Evolutionary conservation across 306 rosid genomes (phyloP).

Genomic region (Cyamopsis tetragonoloba): DNA sequence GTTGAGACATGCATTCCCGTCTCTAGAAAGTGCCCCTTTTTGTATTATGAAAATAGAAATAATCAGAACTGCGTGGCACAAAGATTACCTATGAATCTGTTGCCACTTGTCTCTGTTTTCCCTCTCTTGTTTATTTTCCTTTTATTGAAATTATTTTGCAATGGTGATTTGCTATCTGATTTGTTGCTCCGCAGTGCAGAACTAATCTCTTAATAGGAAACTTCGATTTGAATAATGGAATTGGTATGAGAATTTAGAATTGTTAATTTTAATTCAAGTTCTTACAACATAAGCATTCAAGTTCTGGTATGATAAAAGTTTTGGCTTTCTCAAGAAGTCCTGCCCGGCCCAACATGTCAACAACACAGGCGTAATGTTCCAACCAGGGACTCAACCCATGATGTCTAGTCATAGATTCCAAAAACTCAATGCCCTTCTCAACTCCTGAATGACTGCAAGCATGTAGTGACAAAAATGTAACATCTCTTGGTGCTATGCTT

Average conservation of each 20-base stretch:
- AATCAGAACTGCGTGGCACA: slow-evolving; percentile 37
- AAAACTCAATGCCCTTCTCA: slow-evolving; percentile 68
- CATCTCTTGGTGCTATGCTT: slow-evolving; percentile 53
- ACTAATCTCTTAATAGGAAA: background rate
- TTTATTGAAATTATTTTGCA: slow-evolving; percentile 5
- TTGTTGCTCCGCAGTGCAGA: background rate
- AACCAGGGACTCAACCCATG: slow-evolving; percentile 56
- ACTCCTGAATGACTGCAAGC: slow-evolving; percentile 91
- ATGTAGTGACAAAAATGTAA: slow-evolving; percentile 85
- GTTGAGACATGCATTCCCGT: slow-evolving; percentile 32
- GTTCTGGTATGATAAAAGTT: slow-evolving; percentile 47
- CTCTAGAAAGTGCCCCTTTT: slow-evolving; percentile 32
- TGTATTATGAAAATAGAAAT: slow-evolving; percentile 53
- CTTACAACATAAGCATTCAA: background rate
- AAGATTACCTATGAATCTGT: slow-evolving; percentile 28
- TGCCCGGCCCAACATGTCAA: slow-evolving; percentile 92
- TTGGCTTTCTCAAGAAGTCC: slow-evolving; percentile 72
- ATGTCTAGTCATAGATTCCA: slow-evolving; percentile 66
- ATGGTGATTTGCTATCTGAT: slow-evolving; percentile 26
- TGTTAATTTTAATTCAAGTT: background rate
- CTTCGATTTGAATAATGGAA: background rate
- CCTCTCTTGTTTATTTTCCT: background rate
- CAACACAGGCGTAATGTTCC: slow-evolving; percentile 77
- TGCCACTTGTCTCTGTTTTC: slow-evolving; percentile 22
- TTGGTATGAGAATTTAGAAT: background rate